These are phyloP conservation scores for Phlegmacium glaucopus DNA, from an alignment of 768 basidiomycete species.

Conservation along the genomic window DNA sequence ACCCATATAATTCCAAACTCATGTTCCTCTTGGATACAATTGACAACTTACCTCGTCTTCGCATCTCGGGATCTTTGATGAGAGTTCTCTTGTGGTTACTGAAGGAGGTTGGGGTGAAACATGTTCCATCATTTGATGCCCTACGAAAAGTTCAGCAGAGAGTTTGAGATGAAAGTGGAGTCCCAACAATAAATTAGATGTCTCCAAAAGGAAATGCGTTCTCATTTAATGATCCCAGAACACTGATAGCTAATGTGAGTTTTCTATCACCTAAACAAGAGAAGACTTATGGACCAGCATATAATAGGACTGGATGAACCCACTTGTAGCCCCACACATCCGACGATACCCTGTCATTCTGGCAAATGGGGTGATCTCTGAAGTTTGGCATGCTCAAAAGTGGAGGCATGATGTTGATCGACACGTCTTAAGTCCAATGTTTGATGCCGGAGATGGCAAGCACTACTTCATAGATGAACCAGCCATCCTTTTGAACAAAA, in stretches of 20 bases:
- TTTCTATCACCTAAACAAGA: background rate
- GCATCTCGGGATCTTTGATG: conserved; percentile 20
- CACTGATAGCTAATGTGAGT: conserved; percentile 17
- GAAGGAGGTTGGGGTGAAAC: conserved; percentile 13
- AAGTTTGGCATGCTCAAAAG: conserved; percentile 17
- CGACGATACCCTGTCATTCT: conserved; percentile 19
- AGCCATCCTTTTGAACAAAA: background rate
- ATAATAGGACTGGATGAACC: conserved; percentile 19
- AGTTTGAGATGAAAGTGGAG: conserved; percentile 4
- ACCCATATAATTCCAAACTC: conserved; percentile 8
- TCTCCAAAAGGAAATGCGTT: conserved; percentile 22
- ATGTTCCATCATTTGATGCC: conserved; percentile 21
- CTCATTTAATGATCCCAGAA: conserved; percentile 21
- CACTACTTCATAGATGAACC: background rate
- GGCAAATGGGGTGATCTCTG: conserved; percentile 13
- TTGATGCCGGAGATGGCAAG: background rate
- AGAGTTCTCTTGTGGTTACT: conserved; percentile 24
- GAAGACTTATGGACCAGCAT: background rate
- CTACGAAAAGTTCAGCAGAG: conserved; percentile 18
- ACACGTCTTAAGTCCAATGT: background rate
- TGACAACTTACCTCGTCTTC: conserved; percentile 26
- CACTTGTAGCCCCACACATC: conserved; percentile 14
- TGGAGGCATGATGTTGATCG: conserved; percentile 12
- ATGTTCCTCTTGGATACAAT: conserved; percentile 21
- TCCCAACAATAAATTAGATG: conserved; percentile 12